Conservation (phyloP, 2,329 filamentous ascomycete genomes). For the Fusarium longipes region DNA sequence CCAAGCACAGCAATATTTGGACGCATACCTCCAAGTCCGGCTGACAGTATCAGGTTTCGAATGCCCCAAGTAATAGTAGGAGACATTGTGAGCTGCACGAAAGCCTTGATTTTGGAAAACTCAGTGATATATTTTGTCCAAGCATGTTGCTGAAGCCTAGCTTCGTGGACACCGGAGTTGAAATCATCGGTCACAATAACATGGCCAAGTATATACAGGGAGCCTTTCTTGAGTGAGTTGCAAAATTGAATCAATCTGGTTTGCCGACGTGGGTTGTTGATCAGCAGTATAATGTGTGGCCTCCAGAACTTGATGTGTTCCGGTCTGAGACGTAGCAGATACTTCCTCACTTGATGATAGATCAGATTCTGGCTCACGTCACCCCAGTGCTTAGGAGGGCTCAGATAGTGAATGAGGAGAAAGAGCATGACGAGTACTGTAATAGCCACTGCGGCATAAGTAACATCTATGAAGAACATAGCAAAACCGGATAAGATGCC, state of each 20-base stretch:
- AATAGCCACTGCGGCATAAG: constrained; percentile 81
- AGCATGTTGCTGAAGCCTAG: constrained; percentile 80
- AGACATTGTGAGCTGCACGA: constrained; percentile 86
- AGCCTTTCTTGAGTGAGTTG: constrained; percentile 90
- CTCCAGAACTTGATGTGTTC: constrained; percentile 96
- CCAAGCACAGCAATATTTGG: constrained; percentile 87
- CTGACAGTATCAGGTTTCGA: constrained; percentile 82
- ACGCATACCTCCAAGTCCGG: constrained; percentile 86
- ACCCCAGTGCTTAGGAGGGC: constrained; percentile 88
- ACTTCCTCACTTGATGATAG: constrained; percentile 87
- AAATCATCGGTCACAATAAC: constrained; percentile 90
- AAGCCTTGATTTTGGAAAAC: constrained; percentile 86
- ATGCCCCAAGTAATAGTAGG: constrained; percentile 87
- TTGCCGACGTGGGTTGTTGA: constrained; percentile 84
- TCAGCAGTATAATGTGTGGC: constrained; percentile 84
- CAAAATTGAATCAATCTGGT: constrained; percentile 90
- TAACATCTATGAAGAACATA: constrained; percentile 91
- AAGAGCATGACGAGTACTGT: constrained; percentile 81
- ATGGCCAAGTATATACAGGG: constrained; percentile 85
- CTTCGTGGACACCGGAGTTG: constrained; percentile 80
- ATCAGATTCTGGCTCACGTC: constrained; percentile 91
- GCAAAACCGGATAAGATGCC: constrained; percentile 80
- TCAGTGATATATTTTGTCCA: constrained; percentile 89
- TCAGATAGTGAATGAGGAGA: constrained; percentile 84
- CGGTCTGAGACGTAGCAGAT: constrained; percentile 81